Conservation (phyloP, 352 stramenopile genomes). For the Phytopythium vexans region DNA sequence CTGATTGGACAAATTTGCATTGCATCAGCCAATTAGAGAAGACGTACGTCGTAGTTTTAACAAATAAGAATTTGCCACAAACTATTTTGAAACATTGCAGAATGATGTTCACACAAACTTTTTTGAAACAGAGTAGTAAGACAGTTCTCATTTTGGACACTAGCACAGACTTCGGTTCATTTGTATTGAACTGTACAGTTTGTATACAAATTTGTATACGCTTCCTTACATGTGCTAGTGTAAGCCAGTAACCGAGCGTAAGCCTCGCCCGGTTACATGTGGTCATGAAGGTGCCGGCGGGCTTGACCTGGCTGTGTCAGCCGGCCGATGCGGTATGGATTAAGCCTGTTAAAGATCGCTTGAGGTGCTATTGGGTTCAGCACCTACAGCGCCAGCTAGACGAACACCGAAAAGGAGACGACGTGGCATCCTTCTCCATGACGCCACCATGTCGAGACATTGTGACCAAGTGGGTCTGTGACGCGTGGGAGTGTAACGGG, state of each 20-base stretch:
- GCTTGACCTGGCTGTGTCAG: conserved; percentile 22
- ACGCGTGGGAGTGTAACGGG: too few species aligned
- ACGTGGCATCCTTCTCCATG: too few species aligned
- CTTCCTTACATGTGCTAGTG: too few species aligned
- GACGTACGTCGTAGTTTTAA: background rate
- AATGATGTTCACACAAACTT: background rate
- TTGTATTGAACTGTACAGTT: too few species aligned
- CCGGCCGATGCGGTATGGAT: conserved; percentile 21
- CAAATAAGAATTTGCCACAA: background rate
- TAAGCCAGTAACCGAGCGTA: too few species aligned
- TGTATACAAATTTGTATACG: too few species aligned
- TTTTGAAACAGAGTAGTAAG: background rate
- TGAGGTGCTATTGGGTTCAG: conserved; percentile 9
- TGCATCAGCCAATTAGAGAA: background rate
- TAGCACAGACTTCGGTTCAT: too few species aligned
- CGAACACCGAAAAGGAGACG: too few species aligned
- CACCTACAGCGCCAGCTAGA: conserved; percentile 9
- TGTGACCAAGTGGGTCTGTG: too few species aligned
- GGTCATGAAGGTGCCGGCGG: conserved; percentile 9
- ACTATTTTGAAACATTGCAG: background rate
- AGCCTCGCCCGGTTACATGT: too few species aligned
- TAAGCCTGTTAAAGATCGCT: conserved; percentile 16
- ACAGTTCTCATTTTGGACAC: too few species aligned
- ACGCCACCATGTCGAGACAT: too few species aligned
- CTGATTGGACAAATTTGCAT: background rate